phyloP scores from a whole-genome alignment of 305 asterid genomes.

The Rubia peregrina region DNA sequence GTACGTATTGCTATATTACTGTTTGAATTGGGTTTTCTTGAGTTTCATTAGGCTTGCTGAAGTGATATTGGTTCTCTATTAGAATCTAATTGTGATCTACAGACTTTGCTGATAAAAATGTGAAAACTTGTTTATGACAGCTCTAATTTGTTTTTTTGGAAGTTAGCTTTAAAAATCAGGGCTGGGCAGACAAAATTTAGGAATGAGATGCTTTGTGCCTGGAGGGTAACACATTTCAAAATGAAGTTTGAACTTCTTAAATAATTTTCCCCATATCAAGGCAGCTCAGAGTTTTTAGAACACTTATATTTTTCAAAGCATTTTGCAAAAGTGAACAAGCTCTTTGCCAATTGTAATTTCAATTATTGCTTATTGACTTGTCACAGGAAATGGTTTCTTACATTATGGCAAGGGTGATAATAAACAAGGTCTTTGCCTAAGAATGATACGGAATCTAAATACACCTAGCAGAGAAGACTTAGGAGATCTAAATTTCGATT shows the following conservation, averaged over 20 bases:
- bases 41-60: neutral
- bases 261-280: no score
- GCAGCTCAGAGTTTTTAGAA: no score
- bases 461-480: neutral
- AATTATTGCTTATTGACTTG: neutral
- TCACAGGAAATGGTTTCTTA: neutral
- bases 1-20: slow-evolving; percentile 40
- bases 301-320: neutral
- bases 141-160: neutral
- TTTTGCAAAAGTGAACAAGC: no score
- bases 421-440: neutral
- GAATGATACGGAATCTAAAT: neutral
- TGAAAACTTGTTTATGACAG: neutral
- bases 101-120: neutral
- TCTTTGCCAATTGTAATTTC: neutral
- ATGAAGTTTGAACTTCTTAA: neutral
- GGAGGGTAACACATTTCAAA: no score
- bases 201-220: slow-evolving; percentile 4
- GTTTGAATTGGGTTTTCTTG: neutral
- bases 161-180: neutral
- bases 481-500: neutral
- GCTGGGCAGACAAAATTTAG: neutral
- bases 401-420: neutral
- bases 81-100: neutral
- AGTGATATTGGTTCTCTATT: neutral